Conservation (phyloP, 805 yeast species). For the Metschnikowia vanudenii region DNA sequence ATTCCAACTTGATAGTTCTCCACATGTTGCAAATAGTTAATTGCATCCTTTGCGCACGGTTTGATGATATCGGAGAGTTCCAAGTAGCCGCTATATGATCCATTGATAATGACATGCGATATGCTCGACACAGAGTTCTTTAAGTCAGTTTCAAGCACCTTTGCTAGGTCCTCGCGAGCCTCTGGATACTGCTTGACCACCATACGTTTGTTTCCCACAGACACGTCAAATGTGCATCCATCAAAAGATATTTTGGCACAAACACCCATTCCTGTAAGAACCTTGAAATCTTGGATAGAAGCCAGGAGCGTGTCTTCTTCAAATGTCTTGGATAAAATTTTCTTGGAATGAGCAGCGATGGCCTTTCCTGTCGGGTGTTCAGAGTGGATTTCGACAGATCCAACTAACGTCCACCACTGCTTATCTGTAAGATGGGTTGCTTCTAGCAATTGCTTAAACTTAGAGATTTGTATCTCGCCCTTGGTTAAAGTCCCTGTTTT, state of each 20-base stretch:
- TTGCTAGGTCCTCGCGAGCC: constrained; percentile 11
- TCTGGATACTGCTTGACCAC: constrained; percentile 27
- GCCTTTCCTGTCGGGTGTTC: constrained; percentile 91
- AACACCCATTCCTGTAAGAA: constrained; percentile 48
- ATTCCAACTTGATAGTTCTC: constrained; percentile 68
- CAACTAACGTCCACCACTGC: constrained; percentile 53
- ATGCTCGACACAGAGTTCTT: constrained; percentile 39
- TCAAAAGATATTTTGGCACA: constrained; percentile 29
- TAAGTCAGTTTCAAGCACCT: constrained; percentile 15
- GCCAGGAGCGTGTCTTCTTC: constrained; percentile 32
- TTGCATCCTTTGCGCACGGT: constrained; percentile 58
- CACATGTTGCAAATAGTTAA: constrained; percentile 48
- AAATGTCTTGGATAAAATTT: constrained; percentile 27
- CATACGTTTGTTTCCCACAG: constrained; percentile 54
- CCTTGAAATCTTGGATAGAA: constrained; percentile 34
- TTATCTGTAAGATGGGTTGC: constrained; percentile 11
- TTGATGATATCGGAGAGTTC: constrained; percentile 69
- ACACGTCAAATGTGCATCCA: constrained; percentile 6
- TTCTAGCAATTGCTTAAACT: neutral
- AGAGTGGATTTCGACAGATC: constrained; percentile 62
- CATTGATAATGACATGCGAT: constrained; percentile 59
- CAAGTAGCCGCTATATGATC: constrained; percentile 58
- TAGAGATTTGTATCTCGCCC: constrained; percentile 62
- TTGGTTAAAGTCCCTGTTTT: constrained; percentile 94
- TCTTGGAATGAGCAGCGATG: constrained; percentile 42